Percentiles rank a stretch among this genome's conserved stretches.
Evolutionary conservation across 176 grass and related monocot genomes (phyloP).

Genomic region (Olyra latifolia): DNA sequence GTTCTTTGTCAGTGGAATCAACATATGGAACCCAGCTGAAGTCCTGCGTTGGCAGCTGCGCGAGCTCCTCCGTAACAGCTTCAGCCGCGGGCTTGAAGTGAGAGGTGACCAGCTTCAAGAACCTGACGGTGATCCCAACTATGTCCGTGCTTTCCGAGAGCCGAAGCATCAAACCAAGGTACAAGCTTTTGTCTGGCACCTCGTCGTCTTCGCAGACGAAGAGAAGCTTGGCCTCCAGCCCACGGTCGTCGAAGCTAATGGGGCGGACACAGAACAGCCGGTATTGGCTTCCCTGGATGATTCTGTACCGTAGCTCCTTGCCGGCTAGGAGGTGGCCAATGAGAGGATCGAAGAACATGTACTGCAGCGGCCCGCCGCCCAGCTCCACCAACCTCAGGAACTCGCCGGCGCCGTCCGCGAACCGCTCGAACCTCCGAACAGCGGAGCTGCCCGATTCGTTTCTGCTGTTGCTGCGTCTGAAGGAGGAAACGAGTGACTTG

Average conservation of each 20-base stretch:
- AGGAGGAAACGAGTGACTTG: neutral
- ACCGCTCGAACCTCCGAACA: neutral
- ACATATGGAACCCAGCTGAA: neutral
- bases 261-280: neutral
- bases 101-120: neutral
- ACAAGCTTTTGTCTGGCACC: neutral
- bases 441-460: neutral
- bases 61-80: neutral
- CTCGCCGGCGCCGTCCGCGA: neutral
- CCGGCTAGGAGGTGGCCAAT: neutral
- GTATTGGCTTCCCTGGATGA: neutral
- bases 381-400: conserved; percentile 5
- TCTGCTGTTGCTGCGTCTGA: neutral
- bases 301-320: neutral
- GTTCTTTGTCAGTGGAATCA: neutral
- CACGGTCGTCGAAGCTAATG: neutral
- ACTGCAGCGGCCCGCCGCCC: neutral
- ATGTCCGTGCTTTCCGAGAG: neutral
- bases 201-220: neutral
- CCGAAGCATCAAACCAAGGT: neutral
- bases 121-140: neutral
- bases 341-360: conserved; percentile 10
- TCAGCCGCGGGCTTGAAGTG: neutral
- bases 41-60: neutral
- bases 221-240: neutral